Percentiles rank a stretch among this genome's conserved stretches.
Conservation (phyloP, 2,329 filamentous ascomycete species). For the Knoxdaviesia proteae region DNA sequence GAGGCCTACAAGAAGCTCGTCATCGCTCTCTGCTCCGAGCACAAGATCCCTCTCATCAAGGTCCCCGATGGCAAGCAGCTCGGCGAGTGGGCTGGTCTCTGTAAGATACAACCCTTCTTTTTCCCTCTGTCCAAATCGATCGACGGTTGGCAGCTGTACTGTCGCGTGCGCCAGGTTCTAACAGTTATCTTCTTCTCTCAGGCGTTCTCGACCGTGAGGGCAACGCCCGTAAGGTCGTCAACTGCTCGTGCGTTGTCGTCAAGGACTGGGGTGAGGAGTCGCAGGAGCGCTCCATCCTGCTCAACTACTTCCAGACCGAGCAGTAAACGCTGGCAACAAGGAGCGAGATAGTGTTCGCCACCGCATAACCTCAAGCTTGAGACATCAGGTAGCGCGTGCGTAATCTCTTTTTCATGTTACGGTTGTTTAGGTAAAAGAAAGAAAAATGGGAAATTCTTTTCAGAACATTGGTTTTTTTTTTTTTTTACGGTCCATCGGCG, state of each 20-base stretch:
- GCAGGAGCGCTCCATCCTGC: conserved; percentile 93
- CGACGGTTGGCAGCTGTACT: not conserved
- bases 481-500: no score
- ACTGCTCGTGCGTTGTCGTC: conserved; percentile 99
- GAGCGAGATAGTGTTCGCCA: no score
- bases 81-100: conserved; percentile 98
- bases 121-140: not conserved
- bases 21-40: conserved; percentile 94
- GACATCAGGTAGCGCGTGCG: no score
- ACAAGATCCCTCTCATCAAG: conserved; percentile 99
- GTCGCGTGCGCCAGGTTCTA: no score
- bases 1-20: conserved; percentile 99
- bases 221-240: conserved; percentile 99
- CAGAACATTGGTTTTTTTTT: no score
- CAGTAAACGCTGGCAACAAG: conserved; percentile 24
- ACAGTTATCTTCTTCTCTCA: conserved; percentile 14
- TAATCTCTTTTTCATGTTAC: no score
- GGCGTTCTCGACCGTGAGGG: conserved; percentile 98
- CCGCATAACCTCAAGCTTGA: no score
- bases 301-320: conserved; percentile 99
- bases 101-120: conserved; percentile 38
- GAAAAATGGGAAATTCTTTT: no score
- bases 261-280: conserved; percentile 99
- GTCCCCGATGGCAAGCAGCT: conserved; percentile 99
- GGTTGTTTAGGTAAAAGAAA: no score